Evolutionary conservation across 2,329 filamentous ascomycete genomes (phyloP), one percentile per base, ranked within the genome.

Genomic region (Trichoderma sp.): DNA sequence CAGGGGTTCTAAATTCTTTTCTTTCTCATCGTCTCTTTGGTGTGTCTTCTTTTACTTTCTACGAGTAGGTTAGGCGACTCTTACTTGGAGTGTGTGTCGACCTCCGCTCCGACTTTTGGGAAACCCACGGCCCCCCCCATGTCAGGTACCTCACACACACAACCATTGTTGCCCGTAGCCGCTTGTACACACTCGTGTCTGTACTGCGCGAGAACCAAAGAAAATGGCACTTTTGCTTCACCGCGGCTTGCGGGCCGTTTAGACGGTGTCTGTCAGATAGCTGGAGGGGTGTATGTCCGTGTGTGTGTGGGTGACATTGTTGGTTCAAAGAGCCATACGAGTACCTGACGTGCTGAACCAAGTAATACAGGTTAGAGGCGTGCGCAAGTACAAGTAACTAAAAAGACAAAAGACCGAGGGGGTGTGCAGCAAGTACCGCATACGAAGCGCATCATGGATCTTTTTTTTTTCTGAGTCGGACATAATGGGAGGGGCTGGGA

Each of bases 401-500:
- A 43, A n/a, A 39, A 58, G 39, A 34, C 15, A 50, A 32, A 32
- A 20, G 34, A 20, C 23, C 36, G 34, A 26, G 61, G 15, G 65
- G 53, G 55, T 63, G 43, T 70, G 58, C 59, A 64, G 30, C 28
- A 64, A 32, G 58, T 58, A 47, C 61, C 68, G 43, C 61, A 59
- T 70, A 43, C 58, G 26, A 32, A n/a, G 47, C 34, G 6, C 20
- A 53, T 53, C 32, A n/a, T 53, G 39, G 39, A 39, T 30, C 47
- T 32, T 12, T 43, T 70, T 63, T 70, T 77, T 12, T 57, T 17
- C 28, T 28, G 66, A 34, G 66, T 61, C 39, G 66, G 58, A 64
- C 68, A 57, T 75, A 76, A 73, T 73, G 67, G 68, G 71, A 77
- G 79, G 79, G 79, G 79, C 73, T 80, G 66, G 66, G 36, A 34